A percentile compares a stretch with the other conserved stretches of the same genome.
These are phyloP conservation scores for Paxillus involutus DNA, from an alignment of 768 basidiomycete genomes.

Conservation along the genomic window DNA sequence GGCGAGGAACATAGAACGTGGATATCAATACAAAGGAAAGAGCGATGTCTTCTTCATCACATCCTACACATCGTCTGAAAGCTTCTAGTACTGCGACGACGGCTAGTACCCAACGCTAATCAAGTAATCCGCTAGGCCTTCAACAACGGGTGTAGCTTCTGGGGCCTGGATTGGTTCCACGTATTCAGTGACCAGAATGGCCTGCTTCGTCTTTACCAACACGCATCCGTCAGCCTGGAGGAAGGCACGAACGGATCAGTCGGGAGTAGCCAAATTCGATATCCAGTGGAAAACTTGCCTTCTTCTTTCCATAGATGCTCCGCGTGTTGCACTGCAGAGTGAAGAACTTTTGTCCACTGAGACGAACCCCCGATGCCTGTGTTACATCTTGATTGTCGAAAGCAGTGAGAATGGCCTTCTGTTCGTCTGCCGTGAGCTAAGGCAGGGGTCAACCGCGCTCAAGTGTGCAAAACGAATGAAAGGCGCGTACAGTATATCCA, in stretches of 20 bases:
- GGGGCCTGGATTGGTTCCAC: slow-evolving; percentile 56
- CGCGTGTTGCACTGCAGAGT: slow-evolving; percentile 47
- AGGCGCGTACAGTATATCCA: slow-evolving; percentile 15
- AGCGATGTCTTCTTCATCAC: not conserved
- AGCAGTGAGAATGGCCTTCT: slow-evolving; percentile 32
- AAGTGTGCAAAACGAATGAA: not conserved
- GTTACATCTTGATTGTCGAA: slow-evolving; percentile 41
- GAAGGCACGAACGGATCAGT: not conserved
- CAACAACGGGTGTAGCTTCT: slow-evolving; percentile 67
- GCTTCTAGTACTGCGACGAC: not conserved
- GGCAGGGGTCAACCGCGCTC: not conserved
- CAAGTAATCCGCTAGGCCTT: slow-evolving; percentile 78
- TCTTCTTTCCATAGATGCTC: slow-evolving; percentile 76
- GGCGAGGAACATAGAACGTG: not conserved
- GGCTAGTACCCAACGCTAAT: slow-evolving; percentile 53
- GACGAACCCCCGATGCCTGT: slow-evolving; percentile 59
- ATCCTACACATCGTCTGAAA: slow-evolving; percentile 3
- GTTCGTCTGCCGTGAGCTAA: slow-evolving; percentile 22
- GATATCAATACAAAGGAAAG: slow-evolving; percentile 10
- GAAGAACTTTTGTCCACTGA: slow-evolving; percentile 77
- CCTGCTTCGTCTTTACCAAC: slow-evolving; percentile 80
- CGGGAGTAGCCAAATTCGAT: not conserved
- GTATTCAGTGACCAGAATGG: slow-evolving; percentile 83
- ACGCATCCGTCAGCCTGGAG: slow-evolving; percentile 68
- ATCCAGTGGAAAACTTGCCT: slow-evolving; percentile 43